Base-by-base conservation (phyloP, 441 rosid genomes). In the Populus hybrid region DNA sequence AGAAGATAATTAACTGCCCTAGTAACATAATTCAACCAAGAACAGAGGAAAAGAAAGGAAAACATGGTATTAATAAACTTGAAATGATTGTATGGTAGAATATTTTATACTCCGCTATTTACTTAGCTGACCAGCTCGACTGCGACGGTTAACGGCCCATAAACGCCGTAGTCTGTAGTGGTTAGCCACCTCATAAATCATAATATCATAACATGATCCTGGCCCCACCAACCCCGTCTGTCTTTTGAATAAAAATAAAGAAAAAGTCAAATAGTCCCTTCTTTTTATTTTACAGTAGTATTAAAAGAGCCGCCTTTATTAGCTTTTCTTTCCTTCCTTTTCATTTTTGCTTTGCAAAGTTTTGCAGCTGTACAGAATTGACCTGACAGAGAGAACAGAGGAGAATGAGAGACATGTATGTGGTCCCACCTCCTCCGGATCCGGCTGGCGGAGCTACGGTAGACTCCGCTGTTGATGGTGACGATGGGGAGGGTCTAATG, bases 381-480 rank as follows among this genome's bases (percentile, higher is more conserved):
- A 65, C 69, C 69, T 0, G 69, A 9, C 38, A 10, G 6, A 5
- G 11, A 21, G 36, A 24, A 21, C 14, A 4, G n/a, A 16, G 34
- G 61, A 67, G 59, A 76, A 80, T 80, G 83, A 61, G 73, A 69
- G 78, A 73, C 79, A 90, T 87, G 97, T 81, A 84, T 72, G 83
- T 78, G 79, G 85, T 89, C 67, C 93, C 89, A 78, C 89, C 90
- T 71, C 89, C 88, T 18, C 82, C 85, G 78, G 90, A 88, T 84
- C 84, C 83, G 79, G 81, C 65, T 38, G 74, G 81, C 79, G 87
- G 81, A 68, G 88, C 16, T 24, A 46, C 20, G 57, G 57, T 5
- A 46, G 78, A 74, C 32, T 2, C 24, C 23, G 14, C 35, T 21
- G 72, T 28, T 18, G 73, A 8, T 4, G 65, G 59, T 34, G 76